These are phyloP conservation scores for Colletotrichum navitas DNA, from an alignment of 2,329 filamentous ascomycete genomes.

Conservation along the genomic window DNA sequence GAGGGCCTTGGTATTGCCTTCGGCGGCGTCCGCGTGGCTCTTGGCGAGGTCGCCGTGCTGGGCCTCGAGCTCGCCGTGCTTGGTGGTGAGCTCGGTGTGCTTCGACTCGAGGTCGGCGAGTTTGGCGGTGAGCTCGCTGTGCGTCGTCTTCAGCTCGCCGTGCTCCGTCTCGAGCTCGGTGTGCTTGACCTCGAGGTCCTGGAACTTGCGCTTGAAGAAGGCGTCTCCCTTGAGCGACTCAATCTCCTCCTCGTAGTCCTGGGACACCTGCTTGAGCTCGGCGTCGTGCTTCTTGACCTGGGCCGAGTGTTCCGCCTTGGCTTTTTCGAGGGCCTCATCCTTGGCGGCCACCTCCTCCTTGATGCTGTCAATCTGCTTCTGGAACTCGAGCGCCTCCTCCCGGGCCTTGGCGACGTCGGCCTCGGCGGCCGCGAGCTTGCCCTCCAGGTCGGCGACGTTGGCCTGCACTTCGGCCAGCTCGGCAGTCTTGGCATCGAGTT, in stretches of 20 bases:
- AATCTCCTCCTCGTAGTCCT: conserved; percentile 75
- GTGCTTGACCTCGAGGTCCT: conserved; percentile 70
- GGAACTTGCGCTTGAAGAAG: conserved; percentile 73
- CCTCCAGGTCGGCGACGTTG: conserved; percentile 58
- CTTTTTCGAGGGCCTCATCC: conserved; percentile 62
- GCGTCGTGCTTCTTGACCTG: conserved; percentile 64
- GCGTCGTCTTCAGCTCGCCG: conserved; percentile 47
- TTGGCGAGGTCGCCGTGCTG: conserved; percentile 48
- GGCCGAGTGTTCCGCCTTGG: conserved; percentile 62
- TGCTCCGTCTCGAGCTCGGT: conserved; percentile 59
- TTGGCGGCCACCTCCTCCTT: conserved; percentile 61
- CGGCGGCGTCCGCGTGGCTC: conserved; percentile 51
- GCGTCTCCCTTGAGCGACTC: conserved; percentile 73
- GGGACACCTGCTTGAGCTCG: conserved; percentile 69
- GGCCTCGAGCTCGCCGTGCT: conserved; percentile 54
- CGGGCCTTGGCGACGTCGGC: conserved; percentile 57
- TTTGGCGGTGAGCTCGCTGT: conserved; percentile 52
- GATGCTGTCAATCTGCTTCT: conserved; percentile 62
- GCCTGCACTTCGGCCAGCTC: conserved; percentile 56
- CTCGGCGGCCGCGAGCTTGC: conserved; percentile 61
- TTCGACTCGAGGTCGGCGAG: conserved; percentile 63
- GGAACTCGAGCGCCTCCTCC: conserved; percentile 61
- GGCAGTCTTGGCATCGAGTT: conserved; percentile 58
- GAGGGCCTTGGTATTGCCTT: conserved; percentile 58
- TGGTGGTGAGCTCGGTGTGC: conserved; percentile 45